These are phyloP conservation scores for Chlorella sp. DNA, from an alignment of 139 green algal genomes.

Conservation along the genomic window DNA sequence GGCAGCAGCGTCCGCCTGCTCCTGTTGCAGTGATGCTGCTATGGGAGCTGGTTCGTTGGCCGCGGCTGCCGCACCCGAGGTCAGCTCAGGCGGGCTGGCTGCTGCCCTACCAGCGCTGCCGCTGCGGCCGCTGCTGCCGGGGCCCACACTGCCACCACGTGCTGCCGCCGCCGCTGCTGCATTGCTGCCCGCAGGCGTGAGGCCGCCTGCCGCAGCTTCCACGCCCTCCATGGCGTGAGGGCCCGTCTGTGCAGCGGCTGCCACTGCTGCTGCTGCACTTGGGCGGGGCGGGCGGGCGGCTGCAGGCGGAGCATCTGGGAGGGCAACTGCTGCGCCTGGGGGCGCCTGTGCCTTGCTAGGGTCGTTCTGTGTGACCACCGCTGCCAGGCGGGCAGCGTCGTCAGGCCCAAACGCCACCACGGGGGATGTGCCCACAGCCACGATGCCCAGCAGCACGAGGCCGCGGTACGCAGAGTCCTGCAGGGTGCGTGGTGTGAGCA, in stretches of 20 bases:
- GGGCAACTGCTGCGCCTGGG: neutral
- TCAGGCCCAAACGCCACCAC: conserved; percentile 50
- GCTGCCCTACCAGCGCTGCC: neutral
- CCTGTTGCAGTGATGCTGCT: neutral
- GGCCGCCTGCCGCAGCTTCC: neutral
- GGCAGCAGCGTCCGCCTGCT: neutral
- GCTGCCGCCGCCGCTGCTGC: neutral
- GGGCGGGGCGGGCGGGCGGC: conserved; percentile 2
- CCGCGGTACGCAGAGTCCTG: conserved; percentile 57
- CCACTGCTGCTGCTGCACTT: neutral
- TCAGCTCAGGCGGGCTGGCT: too few relatives aligned
- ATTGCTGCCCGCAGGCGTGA: neutral
- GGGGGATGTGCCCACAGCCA: conserved; percentile 59
- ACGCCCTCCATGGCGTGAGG: too few relatives aligned
- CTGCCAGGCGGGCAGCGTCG: conserved; percentile 58
- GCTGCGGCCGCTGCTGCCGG: neutral
- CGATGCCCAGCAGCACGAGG: conserved; percentile 75
- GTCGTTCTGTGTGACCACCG: conserved; percentile 23
- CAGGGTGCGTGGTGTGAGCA: too few relatives aligned
- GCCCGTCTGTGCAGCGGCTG: neutral
- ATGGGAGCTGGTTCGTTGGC: neutral
- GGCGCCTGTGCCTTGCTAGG: neutral
- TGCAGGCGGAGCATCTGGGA: neutral
- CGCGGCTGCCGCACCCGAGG: neutral
- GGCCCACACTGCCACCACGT: too few relatives aligned